Evolutionary conservation across 2,329 filamentous ascomycete genomes (phyloP), one percentile per base, ranked within the genome.

Genomic region (Cladosporium sp.): DNA sequence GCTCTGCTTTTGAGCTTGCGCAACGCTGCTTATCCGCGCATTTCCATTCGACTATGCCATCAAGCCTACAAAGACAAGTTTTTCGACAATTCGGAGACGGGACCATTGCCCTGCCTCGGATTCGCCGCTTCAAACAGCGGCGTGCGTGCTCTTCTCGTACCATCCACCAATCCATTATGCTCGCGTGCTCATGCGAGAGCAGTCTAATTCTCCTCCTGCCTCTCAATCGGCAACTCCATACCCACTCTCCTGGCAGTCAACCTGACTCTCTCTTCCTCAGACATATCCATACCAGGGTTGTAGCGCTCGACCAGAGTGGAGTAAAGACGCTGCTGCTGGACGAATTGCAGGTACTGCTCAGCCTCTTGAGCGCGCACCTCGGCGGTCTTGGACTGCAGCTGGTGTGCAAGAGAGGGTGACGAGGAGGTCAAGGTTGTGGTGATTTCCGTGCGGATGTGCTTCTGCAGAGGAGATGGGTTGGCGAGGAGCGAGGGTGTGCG

Each of bases 281-380:
- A 85, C 87, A 96, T 90, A 64, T 84, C 83, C 85, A 95, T 90
- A 17, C 92, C 91, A 0, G 91, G 91, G 73, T 97, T 97, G 75
- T 99, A 97, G 66, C 92, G 82, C 75, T 97, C 92, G 36, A 97
- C 73, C 42, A 97, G 77, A 15, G 84, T 87, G 24, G 84, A 82
- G 72, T 97, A 97, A 70, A 84, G 83, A 53, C 92, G 81, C 78
- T 99, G 94, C n/a, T 92, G 87, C 65, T 84, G 84, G 19, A 94
- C 80, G 71, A 96, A 97, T 58, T 85, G 82, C 24, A 91, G 75
- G 64, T 91, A 85, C 73, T 97, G 91, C 62, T 90, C 84, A n/a
- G 85, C 87, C 64, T 90, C 74, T n/a, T 75, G 69, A 50, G 64
- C 49, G 61, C 61, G 67, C 66, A 63, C 68, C 13, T 40, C 47